Conservation (phyloP, 2,329 filamentous ascomycete genomes). For the Massarina eburnea region DNA sequence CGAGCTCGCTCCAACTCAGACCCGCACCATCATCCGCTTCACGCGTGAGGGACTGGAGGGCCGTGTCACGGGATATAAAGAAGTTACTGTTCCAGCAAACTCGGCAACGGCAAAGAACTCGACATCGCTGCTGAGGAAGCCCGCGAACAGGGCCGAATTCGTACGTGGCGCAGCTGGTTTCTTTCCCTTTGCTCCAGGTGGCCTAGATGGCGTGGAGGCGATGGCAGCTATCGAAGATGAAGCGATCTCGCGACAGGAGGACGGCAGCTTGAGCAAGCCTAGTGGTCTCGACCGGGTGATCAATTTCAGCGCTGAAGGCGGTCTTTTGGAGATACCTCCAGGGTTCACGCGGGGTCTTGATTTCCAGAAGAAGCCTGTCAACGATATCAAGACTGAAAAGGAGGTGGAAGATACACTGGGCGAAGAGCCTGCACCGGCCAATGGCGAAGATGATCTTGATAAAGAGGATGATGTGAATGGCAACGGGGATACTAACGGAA, state of each 20-base stretch:
- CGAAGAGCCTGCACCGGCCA: constrained; percentile 46
- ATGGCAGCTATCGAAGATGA: constrained; percentile 83
- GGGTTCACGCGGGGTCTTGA: constrained; percentile 79
- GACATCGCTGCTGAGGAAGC: constrained; percentile 83
- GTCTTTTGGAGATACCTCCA: constrained; percentile 78
- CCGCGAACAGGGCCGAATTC: constrained; percentile 84
- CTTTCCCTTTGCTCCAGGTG: constrained; percentile 91
- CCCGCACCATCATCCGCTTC: constrained; percentile 91
- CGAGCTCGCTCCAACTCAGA: constrained; percentile 84
- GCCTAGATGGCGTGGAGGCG: constrained; percentile 82
- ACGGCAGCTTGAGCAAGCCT: constrained; percentile 43
- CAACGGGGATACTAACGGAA: constrained; percentile 17
- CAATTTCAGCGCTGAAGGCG: constrained; percentile 74
- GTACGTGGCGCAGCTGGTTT: constrained; percentile 90
- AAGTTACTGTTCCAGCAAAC: constrained; percentile 86
- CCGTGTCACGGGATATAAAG: constrained; percentile 87
- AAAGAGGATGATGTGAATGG: constrained; percentile 23
- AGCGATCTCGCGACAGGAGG: constrained; percentile 56
- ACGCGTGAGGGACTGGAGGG: constrained; percentile 89
- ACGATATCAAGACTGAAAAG: constrained; percentile 63
- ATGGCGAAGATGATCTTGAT: constrained; percentile 26
- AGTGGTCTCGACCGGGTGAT: constrained; percentile 79
- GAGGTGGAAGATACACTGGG: constrained; percentile 69
- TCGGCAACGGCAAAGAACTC: constrained; percentile 94
- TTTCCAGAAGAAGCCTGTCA: constrained; percentile 62